Evolutionary conservation across 2,329 filamentous ascomycete genomes (phyloP).

Genomic region (Aspergillus sergii): DNA sequence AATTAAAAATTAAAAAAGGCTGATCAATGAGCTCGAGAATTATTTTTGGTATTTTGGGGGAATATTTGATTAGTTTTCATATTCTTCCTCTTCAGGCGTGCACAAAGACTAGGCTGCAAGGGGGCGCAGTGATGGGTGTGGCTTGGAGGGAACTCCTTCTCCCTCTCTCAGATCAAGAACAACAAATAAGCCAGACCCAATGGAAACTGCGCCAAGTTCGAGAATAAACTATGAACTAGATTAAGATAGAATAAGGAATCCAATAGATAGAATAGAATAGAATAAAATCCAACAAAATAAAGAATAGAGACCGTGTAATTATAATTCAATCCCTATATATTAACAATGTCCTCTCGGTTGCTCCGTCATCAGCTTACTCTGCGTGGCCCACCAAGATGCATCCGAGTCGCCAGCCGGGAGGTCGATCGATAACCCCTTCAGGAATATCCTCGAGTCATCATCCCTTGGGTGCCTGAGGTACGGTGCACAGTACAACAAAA

Average conservation of each 20-base stretch:
- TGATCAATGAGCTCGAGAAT: neutral
- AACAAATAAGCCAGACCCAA: no score
- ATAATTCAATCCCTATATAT: no score
- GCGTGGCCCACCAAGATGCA: neutral
- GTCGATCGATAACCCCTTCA: neutral
- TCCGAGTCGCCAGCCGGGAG: neutral
- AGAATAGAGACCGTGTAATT: neutral
- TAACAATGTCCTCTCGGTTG: no score
- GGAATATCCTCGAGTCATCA: neutral
- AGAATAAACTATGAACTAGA: no score
- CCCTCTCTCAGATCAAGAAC: neutral
- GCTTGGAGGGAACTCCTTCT: neutral
- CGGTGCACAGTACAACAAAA: no score
- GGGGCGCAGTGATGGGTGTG: neutral
- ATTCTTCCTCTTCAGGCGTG: neutral
- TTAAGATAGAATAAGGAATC: no score
- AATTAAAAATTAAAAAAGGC: neutral
- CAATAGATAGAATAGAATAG: no score
- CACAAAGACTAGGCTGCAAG: neutral
- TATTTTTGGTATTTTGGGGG: neutral
- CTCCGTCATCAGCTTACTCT: constrained; percentile 1
- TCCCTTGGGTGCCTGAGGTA: neutral
- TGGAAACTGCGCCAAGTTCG: no score
- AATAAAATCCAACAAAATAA: neutral
- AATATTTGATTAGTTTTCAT: neutral